Evolutionary conservation across 176 grass and related monocot species (phyloP).

Genomic region (Saccharum spontaneum): DNA sequence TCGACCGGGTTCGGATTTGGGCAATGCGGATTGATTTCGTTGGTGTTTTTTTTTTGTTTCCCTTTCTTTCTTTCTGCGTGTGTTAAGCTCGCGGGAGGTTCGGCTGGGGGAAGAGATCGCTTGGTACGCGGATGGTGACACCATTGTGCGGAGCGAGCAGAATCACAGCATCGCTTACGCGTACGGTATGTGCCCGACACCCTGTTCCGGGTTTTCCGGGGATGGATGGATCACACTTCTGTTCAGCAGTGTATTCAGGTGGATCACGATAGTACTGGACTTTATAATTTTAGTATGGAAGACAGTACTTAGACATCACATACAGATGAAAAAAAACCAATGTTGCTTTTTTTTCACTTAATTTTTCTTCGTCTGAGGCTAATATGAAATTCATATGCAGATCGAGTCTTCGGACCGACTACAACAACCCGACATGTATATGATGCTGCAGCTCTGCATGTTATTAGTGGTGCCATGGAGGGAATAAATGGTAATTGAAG

Average conservation of each 20-base stretch:
- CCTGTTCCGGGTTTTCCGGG: not conserved
- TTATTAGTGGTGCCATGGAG: constrained; percentile 69
- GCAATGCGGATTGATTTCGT: constrained; percentile 31
- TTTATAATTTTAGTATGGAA: not conserved
- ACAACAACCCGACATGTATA: constrained; percentile 77
- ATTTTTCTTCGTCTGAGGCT: constrained; percentile 8
- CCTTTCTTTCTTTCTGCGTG: not conserved
- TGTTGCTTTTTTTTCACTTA: not conserved
- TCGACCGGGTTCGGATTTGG: constrained; percentile 19
- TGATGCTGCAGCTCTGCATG: constrained; percentile 76
- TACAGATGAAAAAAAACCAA: not conserved
- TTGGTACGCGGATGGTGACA: constrained; percentile 78
- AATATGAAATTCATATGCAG: constrained; percentile 42
- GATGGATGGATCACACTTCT: not conserved
- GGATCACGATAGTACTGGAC: not conserved
- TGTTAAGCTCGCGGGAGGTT: constrained; percentile 69
- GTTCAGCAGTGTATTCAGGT: constrained; percentile 1
- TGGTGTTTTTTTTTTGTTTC: not conserved
- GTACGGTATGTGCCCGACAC: constrained; percentile 59
- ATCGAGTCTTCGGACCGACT: constrained; percentile 79
- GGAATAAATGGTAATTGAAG: constrained; percentile 78
- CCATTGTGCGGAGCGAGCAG: constrained; percentile 61
- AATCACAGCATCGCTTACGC: constrained; percentile 63
- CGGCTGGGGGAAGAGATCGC: constrained; percentile 74
- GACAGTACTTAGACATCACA: not conserved